Percentiles rank a stretch among this genome's conserved stretches.
Evolutionary conservation across 352 stramenopile species (phyloP).

Genomic region (Pythium aquatile): DNA sequence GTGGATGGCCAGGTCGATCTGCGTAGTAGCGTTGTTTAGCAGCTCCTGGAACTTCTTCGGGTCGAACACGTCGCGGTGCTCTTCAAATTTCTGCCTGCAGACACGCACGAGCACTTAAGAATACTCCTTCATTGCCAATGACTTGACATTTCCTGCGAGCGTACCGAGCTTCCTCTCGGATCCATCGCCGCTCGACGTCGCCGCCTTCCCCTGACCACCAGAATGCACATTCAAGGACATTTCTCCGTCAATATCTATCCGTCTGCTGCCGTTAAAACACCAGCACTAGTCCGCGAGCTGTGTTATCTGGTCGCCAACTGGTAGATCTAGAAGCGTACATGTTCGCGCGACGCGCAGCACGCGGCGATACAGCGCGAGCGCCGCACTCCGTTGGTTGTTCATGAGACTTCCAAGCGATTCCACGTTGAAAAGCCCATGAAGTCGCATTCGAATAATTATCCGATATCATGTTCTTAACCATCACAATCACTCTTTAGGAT

Average conservation of each 20-base stretch:
- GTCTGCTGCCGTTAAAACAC: not conserved
- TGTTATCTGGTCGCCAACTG: too few species aligned
- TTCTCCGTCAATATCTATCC: not conserved
- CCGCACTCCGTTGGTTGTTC: conserved; percentile 25
- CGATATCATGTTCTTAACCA: not conserved
- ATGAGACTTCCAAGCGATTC: conserved; percentile 12
- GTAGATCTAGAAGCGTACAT: conserved; percentile 43
- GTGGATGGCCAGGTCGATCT: conserved; percentile 78
- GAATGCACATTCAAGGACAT: conserved; percentile 5
- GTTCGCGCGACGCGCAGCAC: conserved; percentile 66
- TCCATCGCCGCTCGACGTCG: conserved; percentile 58
- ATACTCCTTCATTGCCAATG: not conserved
- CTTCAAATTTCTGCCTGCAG: conserved; percentile 44
- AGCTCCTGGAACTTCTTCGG: conserved; percentile 42
- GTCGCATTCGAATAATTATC: not conserved
- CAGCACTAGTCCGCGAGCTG: too few species aligned
- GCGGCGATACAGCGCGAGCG: conserved; percentile 68
- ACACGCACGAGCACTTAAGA: not conserved
- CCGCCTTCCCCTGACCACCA: conserved; percentile 58
- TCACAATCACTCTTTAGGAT: conserved; percentile 5
- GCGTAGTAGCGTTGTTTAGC: conserved; percentile 55
- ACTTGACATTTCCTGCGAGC: not conserved
- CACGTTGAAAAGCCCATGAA: not conserved
- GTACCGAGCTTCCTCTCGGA: conserved; percentile 63
- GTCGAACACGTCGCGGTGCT: conserved; percentile 43